Evolutionary conservation across 345 rosid genomes (phyloP).

Genomic region (Psidium guajava): DNA sequence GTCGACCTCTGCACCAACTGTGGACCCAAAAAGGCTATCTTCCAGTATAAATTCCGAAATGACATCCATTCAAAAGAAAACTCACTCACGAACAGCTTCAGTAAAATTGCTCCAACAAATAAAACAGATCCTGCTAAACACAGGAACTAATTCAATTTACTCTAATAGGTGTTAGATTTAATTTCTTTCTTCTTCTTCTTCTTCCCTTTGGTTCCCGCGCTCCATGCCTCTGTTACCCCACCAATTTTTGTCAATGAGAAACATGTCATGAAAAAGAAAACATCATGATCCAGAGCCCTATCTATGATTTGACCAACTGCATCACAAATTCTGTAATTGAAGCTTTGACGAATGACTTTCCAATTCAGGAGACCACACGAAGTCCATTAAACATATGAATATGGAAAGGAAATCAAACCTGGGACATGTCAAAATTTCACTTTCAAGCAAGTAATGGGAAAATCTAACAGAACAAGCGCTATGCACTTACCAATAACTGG

Average conservation of each 20-base stretch:
- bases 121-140: neutral
- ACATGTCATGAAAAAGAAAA: neutral
- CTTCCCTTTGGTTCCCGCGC: neutral
- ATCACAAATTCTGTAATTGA: neutral
- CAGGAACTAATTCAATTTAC: neutral
- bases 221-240: neutral
- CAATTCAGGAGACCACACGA: neutral
- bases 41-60: neutral
- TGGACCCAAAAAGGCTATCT: neutral
- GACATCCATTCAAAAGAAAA: neutral
- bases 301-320: neutral
- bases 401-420: neutral
- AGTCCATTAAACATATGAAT: neutral
- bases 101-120: neutral
- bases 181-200: neutral
- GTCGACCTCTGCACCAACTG: conserved; percentile 67
- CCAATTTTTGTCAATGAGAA: neutral
- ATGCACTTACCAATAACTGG: neutral
- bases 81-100: neutral
- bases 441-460: neutral
- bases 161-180: neutral
- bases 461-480: neutral
- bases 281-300: neutral
- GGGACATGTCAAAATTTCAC: neutral
- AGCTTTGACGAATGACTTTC: neutral